Conservation (phyloP, 306 rosid genomes). For the Vachellia collinsii region DNA sequence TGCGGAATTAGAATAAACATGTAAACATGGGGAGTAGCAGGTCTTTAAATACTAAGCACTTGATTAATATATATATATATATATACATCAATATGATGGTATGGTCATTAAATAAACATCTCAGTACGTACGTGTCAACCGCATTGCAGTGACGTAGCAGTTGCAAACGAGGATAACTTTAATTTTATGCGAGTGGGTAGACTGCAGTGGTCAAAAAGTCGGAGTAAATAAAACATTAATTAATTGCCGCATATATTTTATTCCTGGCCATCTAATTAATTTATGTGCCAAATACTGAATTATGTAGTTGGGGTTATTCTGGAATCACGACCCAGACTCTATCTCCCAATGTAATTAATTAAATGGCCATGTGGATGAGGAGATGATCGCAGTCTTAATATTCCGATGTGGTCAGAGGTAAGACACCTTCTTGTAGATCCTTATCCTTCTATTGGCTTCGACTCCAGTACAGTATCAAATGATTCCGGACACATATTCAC, state of each 20-base stretch:
- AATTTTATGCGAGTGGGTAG: not conserved
- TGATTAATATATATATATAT: too few species aligned
- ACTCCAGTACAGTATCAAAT: not conserved
- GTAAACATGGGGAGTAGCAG: too few species aligned
- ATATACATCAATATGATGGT: not conserved
- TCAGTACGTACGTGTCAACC: not conserved
- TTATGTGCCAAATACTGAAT: not conserved
- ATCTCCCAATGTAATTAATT: not conserved
- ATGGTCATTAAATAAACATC: not conserved
- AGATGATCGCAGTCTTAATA: not conserved
- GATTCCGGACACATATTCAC: not conserved
- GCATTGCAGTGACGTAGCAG: not conserved
- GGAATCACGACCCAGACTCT: conserved; percentile 20
- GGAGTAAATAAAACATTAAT: not conserved
- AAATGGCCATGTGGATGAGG: not conserved
- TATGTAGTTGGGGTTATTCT: not conserved
- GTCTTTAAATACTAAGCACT: too few species aligned
- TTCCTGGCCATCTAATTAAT: not conserved
- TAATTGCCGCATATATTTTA: not conserved
- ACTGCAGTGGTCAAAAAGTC: not conserved
- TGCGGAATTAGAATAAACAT: too few species aligned
- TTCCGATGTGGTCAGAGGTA: conserved; percentile 29
- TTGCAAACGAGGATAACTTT: not conserved
- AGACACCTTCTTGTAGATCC: not conserved
- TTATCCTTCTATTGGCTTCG: not conserved